These are phyloP conservation scores for Podospora anserina DNA, from an alignment of 495 filamentous ascomycete genomes.

Conservation along the genomic window DNA sequence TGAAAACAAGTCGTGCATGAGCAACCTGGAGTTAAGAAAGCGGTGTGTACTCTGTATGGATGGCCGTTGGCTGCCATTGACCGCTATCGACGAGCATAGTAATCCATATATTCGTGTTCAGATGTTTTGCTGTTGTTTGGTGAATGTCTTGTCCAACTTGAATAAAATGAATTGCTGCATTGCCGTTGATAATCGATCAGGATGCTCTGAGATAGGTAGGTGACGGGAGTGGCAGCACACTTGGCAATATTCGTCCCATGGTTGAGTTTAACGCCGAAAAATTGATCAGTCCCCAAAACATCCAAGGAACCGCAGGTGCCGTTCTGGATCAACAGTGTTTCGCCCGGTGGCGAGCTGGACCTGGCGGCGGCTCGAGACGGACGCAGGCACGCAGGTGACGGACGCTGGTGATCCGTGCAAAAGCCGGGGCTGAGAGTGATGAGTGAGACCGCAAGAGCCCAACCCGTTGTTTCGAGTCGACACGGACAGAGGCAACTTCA, in stretches of 20 bases:
- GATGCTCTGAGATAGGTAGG: neutral
- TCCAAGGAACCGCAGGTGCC: neutral
- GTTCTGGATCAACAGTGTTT: conserved; percentile 5
- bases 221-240: neutral
- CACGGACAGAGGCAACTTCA: neutral
- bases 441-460: conserved; percentile 1
- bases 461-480: conserved; percentile 4
- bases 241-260: neutral
- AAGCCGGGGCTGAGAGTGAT: neutral
- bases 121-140: neutral
- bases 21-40: neutral
- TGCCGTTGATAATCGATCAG: neutral
- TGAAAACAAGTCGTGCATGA: neutral
- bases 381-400: conserved; percentile 1
- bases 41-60: neutral
- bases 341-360: neutral
- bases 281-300: too few species aligned
- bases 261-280: neutral
- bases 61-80: neutral
- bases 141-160: neutral
- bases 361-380: neutral
- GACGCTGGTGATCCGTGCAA: conserved; percentile 17
- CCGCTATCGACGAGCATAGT: too few species aligned
- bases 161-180: neutral
- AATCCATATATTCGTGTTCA: too few species aligned